phyloP scores from a whole-genome alignment of 306 rosid species.

The Fagus sylvatica region DNA sequence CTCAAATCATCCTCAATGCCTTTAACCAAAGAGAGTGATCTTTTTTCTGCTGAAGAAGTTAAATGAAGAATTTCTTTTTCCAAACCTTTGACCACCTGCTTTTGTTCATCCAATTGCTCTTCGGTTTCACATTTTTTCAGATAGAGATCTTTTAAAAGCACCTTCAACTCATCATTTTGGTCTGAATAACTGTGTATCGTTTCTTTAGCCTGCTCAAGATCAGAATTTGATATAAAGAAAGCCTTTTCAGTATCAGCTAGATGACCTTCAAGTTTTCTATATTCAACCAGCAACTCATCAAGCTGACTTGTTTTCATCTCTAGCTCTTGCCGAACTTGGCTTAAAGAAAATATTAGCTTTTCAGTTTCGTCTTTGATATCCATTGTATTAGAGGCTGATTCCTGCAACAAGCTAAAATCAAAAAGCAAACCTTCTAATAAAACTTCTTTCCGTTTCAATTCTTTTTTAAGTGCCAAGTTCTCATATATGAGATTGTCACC shows the following conservation, averaged over 20 bases:
- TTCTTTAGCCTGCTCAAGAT: conserved; percentile 65
- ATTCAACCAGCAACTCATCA: conserved; percentile 51
- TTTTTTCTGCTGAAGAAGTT: conserved; percentile 58
- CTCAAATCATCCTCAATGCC: conserved; percentile 64
- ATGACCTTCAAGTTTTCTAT: conserved; percentile 57
- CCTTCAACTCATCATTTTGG: conserved; percentile 67
- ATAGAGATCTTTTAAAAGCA: conserved; percentile 59
- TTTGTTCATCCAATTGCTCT: conserved; percentile 67
- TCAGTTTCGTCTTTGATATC: conserved; percentile 80
- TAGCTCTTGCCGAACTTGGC: conserved; percentile 65
- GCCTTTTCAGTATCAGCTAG: conserved; percentile 60
- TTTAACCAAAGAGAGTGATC: conserved; percentile 53
- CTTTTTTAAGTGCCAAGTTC: conserved; percentile 61
- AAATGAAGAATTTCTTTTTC: conserved; percentile 74
- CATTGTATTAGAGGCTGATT: conserved; percentile 72
- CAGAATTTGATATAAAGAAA: conserved; percentile 55
- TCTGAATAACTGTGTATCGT: conserved; percentile 44
- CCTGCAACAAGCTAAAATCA: conserved; percentile 89
- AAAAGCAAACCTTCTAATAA: conserved; percentile 84
- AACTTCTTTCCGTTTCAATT: conserved; percentile 70
- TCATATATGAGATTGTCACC: conserved; percentile 42
- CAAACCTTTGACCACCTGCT: conserved; percentile 72
- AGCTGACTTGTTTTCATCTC: conserved; percentile 64
- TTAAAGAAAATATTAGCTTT: conserved; percentile 52
- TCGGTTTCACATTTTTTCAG: conserved; percentile 57